Base-by-base conservation (phyloP, 2,329 filamentous ascomycete species). In the Colletotrichum sp. region DNA sequence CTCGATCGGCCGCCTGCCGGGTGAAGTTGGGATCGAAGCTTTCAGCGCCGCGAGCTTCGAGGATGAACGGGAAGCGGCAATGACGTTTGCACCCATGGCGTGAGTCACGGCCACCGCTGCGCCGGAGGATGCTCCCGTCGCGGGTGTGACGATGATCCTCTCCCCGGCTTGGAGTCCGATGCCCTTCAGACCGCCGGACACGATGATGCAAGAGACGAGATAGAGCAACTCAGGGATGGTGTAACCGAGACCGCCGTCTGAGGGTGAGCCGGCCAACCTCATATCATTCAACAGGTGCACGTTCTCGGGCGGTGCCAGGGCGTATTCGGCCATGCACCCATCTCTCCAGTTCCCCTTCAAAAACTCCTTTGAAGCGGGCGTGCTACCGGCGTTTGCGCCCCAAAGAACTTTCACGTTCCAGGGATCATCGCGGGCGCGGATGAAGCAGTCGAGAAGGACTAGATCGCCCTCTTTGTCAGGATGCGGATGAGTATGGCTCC, bases 1-100 rank as follows among this genome's bases (percentile, higher is more conserved):
- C 43, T 82, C 78, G 18, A 88, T 24, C 18, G 6, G 27, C 27
- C 31, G 31, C n/a, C 31, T 31, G 8, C 57, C 29, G 27, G 4
- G 18, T 15, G 31, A 31, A 36, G 57, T n/a, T 33, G 57, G 11
- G 1, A 61, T 33, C 5, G 12, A 31, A 61, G 57, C 57, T 0
- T 61, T n/a, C 27, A 61, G 18, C 12, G 31, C 1, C 29, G 27
- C 57, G 4, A 61, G 31, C 18, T 6, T 61, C 3, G 57, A 13
- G 8, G 12, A 6, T 0, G 18, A 61, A 1, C 57, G 57, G 21
- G 57, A 61, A 3, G 57, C 31, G 0, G 27, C 16, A 1, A 33
- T 9, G 6, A 33, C 57, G 12, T 36, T 61, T 0, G 57, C 12
- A 18, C 57, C 27, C 5, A 16, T 29, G 58, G n/a, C 33, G 0